Percentiles rank a stretch among this genome's conserved stretches.
These are phyloP conservation scores for Quercus glauca DNA, from an alignment of 306 rosid species.

Conservation along the genomic window DNA sequence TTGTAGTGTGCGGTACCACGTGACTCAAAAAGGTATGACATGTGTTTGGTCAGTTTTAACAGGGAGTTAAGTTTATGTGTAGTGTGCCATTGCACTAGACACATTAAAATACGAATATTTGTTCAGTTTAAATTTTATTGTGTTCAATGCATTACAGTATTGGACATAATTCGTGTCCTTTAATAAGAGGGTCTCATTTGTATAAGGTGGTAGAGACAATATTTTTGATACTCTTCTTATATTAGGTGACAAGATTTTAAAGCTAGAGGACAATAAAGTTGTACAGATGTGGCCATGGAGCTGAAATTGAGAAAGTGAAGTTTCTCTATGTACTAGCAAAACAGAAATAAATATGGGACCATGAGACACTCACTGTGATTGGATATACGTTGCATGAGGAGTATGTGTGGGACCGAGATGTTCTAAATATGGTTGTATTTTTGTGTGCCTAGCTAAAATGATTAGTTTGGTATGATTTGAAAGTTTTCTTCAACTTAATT, in stretches of 20 bases:
- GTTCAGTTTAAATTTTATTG: no score
- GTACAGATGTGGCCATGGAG: not conserved
- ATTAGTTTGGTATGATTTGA: not conserved
- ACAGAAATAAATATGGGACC: constrained; percentile 23
- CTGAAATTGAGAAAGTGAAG: constrained; percentile 35
- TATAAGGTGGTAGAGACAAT: constrained; percentile 9
- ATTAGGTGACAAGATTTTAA: no score
- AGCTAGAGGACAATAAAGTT: constrained; percentile 2
- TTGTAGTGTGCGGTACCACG: not conserved
- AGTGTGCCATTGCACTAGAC: fast-evolving
- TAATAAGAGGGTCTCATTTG: no score
- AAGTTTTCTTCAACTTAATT: not conserved
- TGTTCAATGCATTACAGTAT: no score
- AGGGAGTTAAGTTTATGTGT: no score
- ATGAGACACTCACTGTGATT: constrained; percentile 4
- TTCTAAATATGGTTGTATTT: not conserved
- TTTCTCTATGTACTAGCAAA: constrained; percentile 35
- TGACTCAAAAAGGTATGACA: not conserved
- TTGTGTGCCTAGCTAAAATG: not conserved
- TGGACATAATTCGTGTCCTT: no score
- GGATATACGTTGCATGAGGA: constrained; percentile 39
- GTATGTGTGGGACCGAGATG: constrained; percentile 20
- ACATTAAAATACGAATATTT: no score
- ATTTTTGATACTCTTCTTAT: not conserved
- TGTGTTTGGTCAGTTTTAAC: not conserved